phyloP scores from a whole-genome alignment of 2,329 filamentous ascomycete species.

The Esteya vermicola region DNA sequence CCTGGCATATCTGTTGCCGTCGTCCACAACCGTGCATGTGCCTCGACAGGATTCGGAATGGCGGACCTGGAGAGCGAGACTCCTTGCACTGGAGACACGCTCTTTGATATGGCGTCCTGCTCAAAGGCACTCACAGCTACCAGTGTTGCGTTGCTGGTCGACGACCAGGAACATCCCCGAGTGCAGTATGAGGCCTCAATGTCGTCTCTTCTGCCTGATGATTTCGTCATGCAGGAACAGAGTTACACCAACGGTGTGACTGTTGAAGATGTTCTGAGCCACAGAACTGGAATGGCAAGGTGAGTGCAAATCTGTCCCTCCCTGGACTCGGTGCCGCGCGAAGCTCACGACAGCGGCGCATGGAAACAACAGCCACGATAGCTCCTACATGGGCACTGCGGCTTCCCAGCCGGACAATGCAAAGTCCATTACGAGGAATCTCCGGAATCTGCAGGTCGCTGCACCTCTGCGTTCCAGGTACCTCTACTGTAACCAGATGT shows the following conservation, averaged over 20 bases:
- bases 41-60: background rate
- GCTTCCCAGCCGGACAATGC: background rate
- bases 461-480: background rate
- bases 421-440: background rate
- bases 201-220: background rate
- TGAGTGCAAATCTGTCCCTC: background rate
- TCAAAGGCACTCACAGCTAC: background rate
- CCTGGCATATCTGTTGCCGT: background rate
- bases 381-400: background rate
- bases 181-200: background rate
- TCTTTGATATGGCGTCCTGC: background rate
- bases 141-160: background rate
- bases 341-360: too few relatives aligned
- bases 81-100: background rate
- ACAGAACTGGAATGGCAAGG: background rate
- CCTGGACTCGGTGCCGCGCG: too few relatives aligned
- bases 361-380: background rate
- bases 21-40: background rate
- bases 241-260: background rate
- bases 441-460: background rate
- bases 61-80: background rate
- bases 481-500: slow-evolving; percentile 1
- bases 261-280: background rate
- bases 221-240: background rate
- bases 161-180: background rate